phyloP scores from a whole-genome alignment of 148 eudicot genomes.

The Arbutus unedo region DNA sequence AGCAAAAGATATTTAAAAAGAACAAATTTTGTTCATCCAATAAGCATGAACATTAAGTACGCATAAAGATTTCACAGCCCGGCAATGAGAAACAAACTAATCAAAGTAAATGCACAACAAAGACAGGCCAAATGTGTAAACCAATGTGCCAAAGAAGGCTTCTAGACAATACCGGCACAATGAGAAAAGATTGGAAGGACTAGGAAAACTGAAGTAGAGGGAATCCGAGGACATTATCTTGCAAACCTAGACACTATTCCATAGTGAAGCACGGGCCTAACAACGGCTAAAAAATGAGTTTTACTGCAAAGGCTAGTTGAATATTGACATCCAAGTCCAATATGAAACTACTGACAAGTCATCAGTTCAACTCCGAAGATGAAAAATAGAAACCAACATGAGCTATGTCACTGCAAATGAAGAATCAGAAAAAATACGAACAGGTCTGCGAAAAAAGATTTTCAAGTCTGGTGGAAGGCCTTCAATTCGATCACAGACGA shows the following conservation, averaged over 20 bases:
- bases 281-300: background rate
- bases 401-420: too few relatives aligned
- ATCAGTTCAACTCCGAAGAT: background rate
- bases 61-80: background rate
- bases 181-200: background rate
- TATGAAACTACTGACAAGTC: background rate
- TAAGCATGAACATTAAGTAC: background rate
- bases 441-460: background rate
- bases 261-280: background rate
- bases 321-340: background rate
- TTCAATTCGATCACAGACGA: background rate
- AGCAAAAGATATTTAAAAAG: background rate
- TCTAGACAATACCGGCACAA: background rate
- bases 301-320: background rate
- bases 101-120: slow-evolving; percentile 1
- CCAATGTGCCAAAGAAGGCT: background rate
- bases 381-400: background rate
- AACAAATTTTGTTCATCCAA: slow-evolving; percentile 1
- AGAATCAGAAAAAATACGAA: background rate
- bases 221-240: background rate
- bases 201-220: background rate
- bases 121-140: background rate
- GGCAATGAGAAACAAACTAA: background rate
- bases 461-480: background rate
- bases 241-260: background rate